Evolutionary conservation across 495 filamentous ascomycete genomes (phyloP), one percentile per base, ranked within the genome.

Genomic region (Neurospora discreta): DNA sequence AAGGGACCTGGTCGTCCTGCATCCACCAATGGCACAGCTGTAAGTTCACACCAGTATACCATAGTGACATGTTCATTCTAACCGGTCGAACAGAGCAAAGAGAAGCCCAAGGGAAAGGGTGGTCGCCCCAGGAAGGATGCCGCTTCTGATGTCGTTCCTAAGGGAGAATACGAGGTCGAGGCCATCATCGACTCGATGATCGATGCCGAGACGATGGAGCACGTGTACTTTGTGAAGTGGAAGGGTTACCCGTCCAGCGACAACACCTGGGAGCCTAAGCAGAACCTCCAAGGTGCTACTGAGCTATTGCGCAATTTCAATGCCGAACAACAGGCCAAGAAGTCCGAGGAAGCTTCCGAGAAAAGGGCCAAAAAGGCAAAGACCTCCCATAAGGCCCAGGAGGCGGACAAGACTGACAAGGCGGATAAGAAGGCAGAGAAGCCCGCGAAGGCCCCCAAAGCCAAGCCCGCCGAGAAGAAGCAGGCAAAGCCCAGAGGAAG

Each of bases 191-290:
- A 78, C 8, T 77, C 74, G 7, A 65, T 60, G 5, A 79, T 80
- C 68, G 76, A 81, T 58, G 74, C 73, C 67, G 76, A 78, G n/a
- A 79, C 76, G 4, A 75, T 75, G 71, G 73, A 77, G 68, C 78
- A 77, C 52, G 67, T 78, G 72, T 85, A 82, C 69, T 60, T 75
- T 1, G 77, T 85, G 41, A 83, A 85, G 75, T 86, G 83, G 84
- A 80, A 80, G 71, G 79, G 79, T 0, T 84, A 76, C 68, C 36
- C 74, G 3, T 69, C 43, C 6, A 68, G 44, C 23, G 73, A 81
- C 0, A 85, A 80, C 73, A 82, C 81, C 3, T 85, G 83, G 84
- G 83, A 85, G 75, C 81, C 83, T 8, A 79, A 78, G 74, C 72
- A 69, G 26, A 80, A 82, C 68, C 74, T 82, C 7, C 39, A 23